Conservation (phyloP, 106 monocot genomes). For the Platanthera zijinensis region DNA sequence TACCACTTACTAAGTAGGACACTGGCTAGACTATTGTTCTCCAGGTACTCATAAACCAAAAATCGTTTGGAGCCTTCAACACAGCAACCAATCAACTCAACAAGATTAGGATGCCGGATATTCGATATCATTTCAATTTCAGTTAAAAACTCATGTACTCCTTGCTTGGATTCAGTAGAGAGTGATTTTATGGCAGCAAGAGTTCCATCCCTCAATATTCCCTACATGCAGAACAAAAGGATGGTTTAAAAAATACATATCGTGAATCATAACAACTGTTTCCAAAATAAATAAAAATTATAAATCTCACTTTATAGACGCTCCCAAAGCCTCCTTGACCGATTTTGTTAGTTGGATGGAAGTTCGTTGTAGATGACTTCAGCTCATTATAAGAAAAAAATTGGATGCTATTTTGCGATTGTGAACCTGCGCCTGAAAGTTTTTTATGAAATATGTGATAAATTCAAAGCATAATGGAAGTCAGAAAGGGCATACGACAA, state of each 20-base stretch:
- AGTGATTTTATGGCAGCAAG: conserved; percentile 47
- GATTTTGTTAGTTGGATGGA: conserved; percentile 28
- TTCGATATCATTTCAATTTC: conserved; percentile 49
- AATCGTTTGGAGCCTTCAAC: conserved; percentile 37
- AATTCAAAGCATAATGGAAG: too few relatives aligned
- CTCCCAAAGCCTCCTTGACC: conserved; percentile 48
- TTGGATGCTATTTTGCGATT: conserved; percentile 16
- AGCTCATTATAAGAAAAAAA: conserved; percentile 29
- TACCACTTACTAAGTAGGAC: conserved; percentile 33
- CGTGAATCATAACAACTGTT: neutral
- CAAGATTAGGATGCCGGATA: conserved; percentile 49
- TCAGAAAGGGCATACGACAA: too few relatives aligned
- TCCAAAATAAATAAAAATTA: neutral
- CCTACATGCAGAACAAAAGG: conserved; percentile 23
- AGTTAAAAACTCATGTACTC: conserved; percentile 45
- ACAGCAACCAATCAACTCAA: conserved; percentile 46
- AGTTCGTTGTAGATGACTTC: conserved; percentile 33
- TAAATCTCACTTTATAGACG: conserved; percentile 36
- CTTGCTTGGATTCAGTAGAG: conserved; percentile 54
- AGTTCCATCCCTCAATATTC: conserved; percentile 30
- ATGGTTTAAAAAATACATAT: too few relatives aligned
- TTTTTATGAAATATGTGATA: neutral
- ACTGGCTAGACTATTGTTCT: conserved; percentile 37
- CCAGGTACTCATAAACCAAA: conserved; percentile 51
- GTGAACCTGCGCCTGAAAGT: conserved; percentile 7